A percentile compares a stretch with the other conserved stretches of the same genome.
Conservation (phyloP, 169 alveolate species). For the Plasmodium reichenowi region DNA sequence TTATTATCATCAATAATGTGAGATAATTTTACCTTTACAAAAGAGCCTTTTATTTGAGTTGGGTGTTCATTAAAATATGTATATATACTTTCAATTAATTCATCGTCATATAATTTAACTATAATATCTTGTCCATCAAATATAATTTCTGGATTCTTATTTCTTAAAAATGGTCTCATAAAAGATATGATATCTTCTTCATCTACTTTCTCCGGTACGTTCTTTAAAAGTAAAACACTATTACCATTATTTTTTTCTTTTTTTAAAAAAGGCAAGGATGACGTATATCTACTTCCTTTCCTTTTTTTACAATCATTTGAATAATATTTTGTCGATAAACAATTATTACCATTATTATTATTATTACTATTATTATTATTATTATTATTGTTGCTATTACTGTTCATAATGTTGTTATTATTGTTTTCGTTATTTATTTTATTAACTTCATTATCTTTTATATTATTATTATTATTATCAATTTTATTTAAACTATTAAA, state of each 20-base stretch:
- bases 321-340: slow-evolving; percentile 8
- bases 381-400: neutral
- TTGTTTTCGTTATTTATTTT: neutral
- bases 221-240: slow-evolving; percentile 18
- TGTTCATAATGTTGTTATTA: neutral
- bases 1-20: slow-evolving; percentile 15
- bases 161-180: slow-evolving; percentile 63
- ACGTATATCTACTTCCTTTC: slow-evolving; percentile 44
- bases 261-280: slow-evolving; percentile 49
- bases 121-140: slow-evolving; percentile 38
- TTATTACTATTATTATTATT: neutral
- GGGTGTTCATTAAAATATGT: slow-evolving; percentile 66
- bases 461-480: neutral
- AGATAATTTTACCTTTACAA: slow-evolving; percentile 35
- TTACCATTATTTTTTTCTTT: slow-evolving; percentile 67
- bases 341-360: neutral
- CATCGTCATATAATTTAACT: slow-evolving; percentile 66
- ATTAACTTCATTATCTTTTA: neutral
- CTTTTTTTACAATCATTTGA: slow-evolving; percentile 54
- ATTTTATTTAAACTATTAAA: neutral
- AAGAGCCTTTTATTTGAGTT: slow-evolving; percentile 61
- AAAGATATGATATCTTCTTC: slow-evolving; percentile 72
- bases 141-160: slow-evolving; percentile 32
- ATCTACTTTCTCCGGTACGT: slow-evolving; percentile 52
- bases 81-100: slow-evolving; percentile 39